A percentile compares a stretch with the other conserved stretches of the same genome.
Conservation (phyloP, 75 land plant genomes). For the Cupressus sempervirens region DNA sequence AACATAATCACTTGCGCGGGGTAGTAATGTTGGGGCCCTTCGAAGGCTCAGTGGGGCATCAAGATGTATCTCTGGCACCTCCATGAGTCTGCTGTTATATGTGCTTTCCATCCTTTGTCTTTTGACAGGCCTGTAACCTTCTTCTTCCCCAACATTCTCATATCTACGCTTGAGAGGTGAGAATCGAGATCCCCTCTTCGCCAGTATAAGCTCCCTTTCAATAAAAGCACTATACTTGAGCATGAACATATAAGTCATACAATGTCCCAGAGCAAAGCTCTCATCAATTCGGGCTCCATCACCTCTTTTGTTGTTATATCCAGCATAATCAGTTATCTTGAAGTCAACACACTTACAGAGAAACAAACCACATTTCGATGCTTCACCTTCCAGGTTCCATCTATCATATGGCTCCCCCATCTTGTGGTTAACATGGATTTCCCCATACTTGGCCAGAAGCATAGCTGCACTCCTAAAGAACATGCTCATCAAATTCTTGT, state of each 20-base stretch:
- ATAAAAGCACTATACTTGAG: neutral
- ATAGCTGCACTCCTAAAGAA: constrained; percentile 42
- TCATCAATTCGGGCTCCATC: constrained; percentile 13
- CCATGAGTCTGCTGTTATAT: neutral
- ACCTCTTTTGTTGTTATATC: constrained; percentile 45
- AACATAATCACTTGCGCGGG: too few relatives aligned
- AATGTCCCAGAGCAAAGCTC: neutral
- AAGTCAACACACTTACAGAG: constrained; percentile 22
- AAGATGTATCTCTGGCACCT: neutral
- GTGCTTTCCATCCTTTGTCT: neutral
- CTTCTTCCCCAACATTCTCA: neutral
- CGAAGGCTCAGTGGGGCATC: neutral
- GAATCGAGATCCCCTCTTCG: neutral
- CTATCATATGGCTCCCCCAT: constrained; percentile 21
- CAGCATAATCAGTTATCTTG: constrained; percentile 33
- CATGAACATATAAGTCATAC: neutral
- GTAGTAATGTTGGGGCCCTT: too few relatives aligned
- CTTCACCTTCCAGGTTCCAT: constrained; percentile 46
- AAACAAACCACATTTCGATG: constrained; percentile 18
- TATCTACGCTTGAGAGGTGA: neutral
- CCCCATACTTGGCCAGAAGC: constrained; percentile 37
- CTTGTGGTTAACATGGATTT: constrained; percentile 57
- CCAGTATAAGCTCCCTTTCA: neutral
- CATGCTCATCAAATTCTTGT: constrained; percentile 30
- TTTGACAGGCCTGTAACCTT: neutral